Base-by-base conservation (phyloP, 129 eudicot species). In the Solidago caesia region DNA sequence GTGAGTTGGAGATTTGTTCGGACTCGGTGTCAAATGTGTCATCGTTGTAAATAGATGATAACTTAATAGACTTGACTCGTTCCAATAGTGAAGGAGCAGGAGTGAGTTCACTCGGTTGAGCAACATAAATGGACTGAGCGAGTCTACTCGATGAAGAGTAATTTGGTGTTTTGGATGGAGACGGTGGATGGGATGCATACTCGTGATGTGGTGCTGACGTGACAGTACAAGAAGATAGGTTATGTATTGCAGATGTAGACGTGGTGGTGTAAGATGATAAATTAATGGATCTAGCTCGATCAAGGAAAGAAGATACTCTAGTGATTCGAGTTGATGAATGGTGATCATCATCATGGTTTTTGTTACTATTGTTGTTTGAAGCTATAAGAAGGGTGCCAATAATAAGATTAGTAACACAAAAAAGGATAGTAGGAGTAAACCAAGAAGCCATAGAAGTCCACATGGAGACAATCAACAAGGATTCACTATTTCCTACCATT, bases 361-460 rank as follows among this genome's bases (percentile, higher is more conserved):
- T 74, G 39, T 33, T 62, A 47, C 1, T 29, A 21, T 47, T 61
- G 42, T 5, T 62, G 51, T 62, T 70, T 70, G 75, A 70, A 45
- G 74, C 78, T 7, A 86, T 47, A 82, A 81, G 77, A 4, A 89
- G 80, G 49, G 86, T 57, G 42, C 64, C 85, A 52, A 89, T 80
- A 56, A 77, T 75, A 52, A 89, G 82, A 77, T 89, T 86, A 11
- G 87, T 58, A 43, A 84, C 48, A 80, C 89, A 86, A 72, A 89
- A 89, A 11, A 89, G 87, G 27, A 77, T 33, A 0, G 82, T 63
- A 0, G 96, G 96, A 3, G 89, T 89, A 47, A 79, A 78, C 87
- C 85, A 82, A 73, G 85, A 48, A 12, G 77, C 58, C 63, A 80
- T 77, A 43, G 70, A 77, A 57, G 79, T 12, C 70, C 58, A 80